Base-by-base conservation (phyloP, 2,329 filamentous ascomycete genomes). In the Phialophora verrucosa region DNA sequence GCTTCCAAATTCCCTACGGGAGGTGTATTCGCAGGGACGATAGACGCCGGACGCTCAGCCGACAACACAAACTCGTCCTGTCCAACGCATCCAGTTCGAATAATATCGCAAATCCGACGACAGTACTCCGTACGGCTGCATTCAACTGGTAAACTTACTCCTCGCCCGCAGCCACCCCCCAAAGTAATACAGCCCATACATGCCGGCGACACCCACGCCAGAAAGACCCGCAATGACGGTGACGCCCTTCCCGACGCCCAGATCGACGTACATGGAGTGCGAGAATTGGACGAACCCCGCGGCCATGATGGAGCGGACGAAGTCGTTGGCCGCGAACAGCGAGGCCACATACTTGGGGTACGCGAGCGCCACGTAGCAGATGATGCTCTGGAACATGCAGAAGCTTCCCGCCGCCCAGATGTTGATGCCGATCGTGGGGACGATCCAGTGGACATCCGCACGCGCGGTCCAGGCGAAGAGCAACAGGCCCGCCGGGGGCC, bases 111-210 rank as follows among this genome's bases (percentile, higher is more conserved):
- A 27, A 27, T 27, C 27, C 27, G 27, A 2, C 27, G 2, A 27
- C 27, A 27, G 27, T 27, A 27, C 27, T 25, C 23, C 23, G 23
- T 25, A 25, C 23, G 2, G 2, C 23, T 25, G 27, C 27, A 12
- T 2, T 59, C 58, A 61, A 11, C 59, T 31, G 2, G 59, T 61
- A 54, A 89, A 90, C 75, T 83, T 84, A 75, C 84, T 87, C 73
- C 84, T 78, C 10, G 82, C 77, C 66, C 87, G 81, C 65, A 90
- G 75, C 60, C 74, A 79, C 32, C 80, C 83, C 1, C 87, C 87
- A 66, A 79, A 86, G 70, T 83, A 84, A 75, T 83, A 90, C 66
- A 90, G 76, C 54, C 82, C 75, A 76, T 82, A 88, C 51, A 90
- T 85, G 17, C 86, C 86, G n/a, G 83, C 70, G 67, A 87, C 73